phyloP scores from a whole-genome alignment of 73 alveolate genomes.

The Urostyla sp. region DNA sequence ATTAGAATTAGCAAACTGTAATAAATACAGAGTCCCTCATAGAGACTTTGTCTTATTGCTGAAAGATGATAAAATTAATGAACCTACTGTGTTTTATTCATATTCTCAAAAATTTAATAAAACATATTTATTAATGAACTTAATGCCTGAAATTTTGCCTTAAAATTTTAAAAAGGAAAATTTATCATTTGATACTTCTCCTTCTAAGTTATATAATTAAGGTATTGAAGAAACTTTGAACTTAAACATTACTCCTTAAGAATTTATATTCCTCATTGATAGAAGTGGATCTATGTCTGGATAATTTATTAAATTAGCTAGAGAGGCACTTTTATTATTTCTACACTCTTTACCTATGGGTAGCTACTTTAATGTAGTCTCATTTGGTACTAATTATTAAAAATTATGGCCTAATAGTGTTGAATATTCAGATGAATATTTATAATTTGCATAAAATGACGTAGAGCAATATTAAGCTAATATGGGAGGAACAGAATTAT shows the following conservation, averaged over 20 bases:
- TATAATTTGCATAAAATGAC: slow-evolving; percentile 62
- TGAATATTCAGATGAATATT: slow-evolving; percentile 69
- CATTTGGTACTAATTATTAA: slow-evolving; percentile 36
- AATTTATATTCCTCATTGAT: slow-evolving; percentile 64
- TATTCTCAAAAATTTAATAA: neutral
- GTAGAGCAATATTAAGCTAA: slow-evolving; percentile 68
- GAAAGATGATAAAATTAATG: slow-evolving; percentile 20
- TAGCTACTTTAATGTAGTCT: slow-evolving; percentile 30
- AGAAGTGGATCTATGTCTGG: slow-evolving; percentile 77
- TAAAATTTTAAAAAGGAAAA: neutral
- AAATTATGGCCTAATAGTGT: slow-evolving; percentile 4
- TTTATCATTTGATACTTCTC: neutral
- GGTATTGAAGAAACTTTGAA: slow-evolving; percentile 10
- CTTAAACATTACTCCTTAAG: neutral
- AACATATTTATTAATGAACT: neutral
- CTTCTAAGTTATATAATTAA: neutral
- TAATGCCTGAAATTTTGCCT: neutral
- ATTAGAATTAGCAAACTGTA: neutral
- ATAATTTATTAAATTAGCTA: slow-evolving; percentile 5
- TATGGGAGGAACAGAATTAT: slow-evolving; percentile 88
- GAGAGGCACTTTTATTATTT: slow-evolving; percentile 54
- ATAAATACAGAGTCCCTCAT: neutral
- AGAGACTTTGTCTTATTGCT: slow-evolving; percentile 2
- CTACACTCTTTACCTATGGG: slow-evolving; percentile 49
- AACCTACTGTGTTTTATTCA: neutral